phyloP scores from a whole-genome alignment of 2,329 filamentous ascomycete species.

The Penicillium sp. region DNA sequence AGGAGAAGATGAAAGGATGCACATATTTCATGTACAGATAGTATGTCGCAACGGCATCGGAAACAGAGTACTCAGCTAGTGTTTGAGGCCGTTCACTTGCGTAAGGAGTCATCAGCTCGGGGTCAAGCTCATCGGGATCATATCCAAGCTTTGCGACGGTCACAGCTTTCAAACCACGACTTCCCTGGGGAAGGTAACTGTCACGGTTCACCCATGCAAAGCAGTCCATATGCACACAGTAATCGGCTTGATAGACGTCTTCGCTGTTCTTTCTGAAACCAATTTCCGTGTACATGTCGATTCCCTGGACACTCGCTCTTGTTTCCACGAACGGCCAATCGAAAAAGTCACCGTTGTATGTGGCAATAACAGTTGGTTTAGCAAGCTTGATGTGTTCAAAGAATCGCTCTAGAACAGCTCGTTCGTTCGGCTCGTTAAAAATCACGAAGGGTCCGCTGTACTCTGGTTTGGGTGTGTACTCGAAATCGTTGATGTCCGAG shows the following conservation, averaged over 20 bases:
- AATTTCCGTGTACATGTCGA: constrained; percentile 99
- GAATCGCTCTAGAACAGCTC: constrained; percentile 82
- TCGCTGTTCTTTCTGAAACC: constrained; percentile 94
- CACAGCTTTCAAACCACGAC: constrained; percentile 94
- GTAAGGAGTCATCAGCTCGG: constrained; percentile 91
- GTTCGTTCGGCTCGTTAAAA: constrained; percentile 96
- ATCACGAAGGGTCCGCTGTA: constrained; percentile 95
- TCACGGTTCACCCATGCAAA: constrained; percentile 99
- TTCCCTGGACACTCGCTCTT: constrained; percentile 86
- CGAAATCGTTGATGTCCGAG: constrained; percentile 95
- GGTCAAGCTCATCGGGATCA: constrained; percentile 95
- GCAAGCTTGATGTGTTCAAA: constrained; percentile 95
- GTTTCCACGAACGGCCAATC: constrained; percentile 99
- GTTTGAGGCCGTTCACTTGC: constrained; percentile 90
- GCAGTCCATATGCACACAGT: constrained; percentile 98
- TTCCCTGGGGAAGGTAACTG: constrained; percentile 95
- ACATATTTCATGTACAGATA: constrained; percentile 99
- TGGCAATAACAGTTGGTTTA: constrained; percentile 92
- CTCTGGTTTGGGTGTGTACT: constrained; percentile 96
- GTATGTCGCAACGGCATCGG: constrained; percentile 97
- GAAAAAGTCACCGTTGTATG: constrained; percentile 99
- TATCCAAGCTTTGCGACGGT: constrained; percentile 98
- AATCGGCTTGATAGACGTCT: constrained; percentile 93
- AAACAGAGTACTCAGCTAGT: constrained; percentile 95
- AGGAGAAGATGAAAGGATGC: constrained; percentile 98